Base-by-base conservation (phyloP, 176 grass and related monocot genomes). In the Oryza meridionalis region DNA sequence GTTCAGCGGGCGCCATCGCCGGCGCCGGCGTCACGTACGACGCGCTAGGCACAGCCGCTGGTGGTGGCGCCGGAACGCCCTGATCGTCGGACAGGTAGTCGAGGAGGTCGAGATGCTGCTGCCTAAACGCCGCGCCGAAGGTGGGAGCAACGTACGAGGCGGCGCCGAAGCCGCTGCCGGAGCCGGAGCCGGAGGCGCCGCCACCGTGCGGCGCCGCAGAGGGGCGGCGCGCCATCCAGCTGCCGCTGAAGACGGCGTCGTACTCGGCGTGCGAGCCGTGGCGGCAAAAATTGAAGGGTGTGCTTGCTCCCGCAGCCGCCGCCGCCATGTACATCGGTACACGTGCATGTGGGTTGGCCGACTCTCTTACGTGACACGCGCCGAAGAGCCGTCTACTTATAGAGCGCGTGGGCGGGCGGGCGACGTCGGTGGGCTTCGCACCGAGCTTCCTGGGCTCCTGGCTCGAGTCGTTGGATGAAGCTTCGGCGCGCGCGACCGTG, bases 381-480 rank as follows among this genome's bases (percentile, higher is more conserved):
- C 29, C 47, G 47, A 47, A 14, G 49, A 51, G 77, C 22, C 11
- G 50, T 5, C 16, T 55, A 19, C 50, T 77, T 89, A 77, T 85
- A 70, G 31, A 19, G 53, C 5, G 17, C 33, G 33, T 35, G 33
- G 5, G 45, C 1, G 37, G 6, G 21, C 33, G 29, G 86, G 2
- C 74, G 73, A 55, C 72, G 72, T 43, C 50, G 33, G 15, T n/a
- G 77, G 45, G 81, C 67, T 88, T 88, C 86, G 78, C 82, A 64
- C 44, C 50, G 90, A 68, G 73, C 73, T 92, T 91, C 86, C 78
- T n/a, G n/a, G n/a, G n/a, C n/a, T n/a, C n/a, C n/a, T 80, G 4
- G 38, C 11, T 62, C 21, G 58, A 4, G 58, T 22, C 58, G 58
- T 62, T 24, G 11, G 22, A 74, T 22, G 79, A 88, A 88, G 74